Evolutionary conservation across 2,329 filamentous ascomycete species (phyloP), one percentile per base, ranked within the genome.

Genomic region (Tolypocladium album): DNA sequence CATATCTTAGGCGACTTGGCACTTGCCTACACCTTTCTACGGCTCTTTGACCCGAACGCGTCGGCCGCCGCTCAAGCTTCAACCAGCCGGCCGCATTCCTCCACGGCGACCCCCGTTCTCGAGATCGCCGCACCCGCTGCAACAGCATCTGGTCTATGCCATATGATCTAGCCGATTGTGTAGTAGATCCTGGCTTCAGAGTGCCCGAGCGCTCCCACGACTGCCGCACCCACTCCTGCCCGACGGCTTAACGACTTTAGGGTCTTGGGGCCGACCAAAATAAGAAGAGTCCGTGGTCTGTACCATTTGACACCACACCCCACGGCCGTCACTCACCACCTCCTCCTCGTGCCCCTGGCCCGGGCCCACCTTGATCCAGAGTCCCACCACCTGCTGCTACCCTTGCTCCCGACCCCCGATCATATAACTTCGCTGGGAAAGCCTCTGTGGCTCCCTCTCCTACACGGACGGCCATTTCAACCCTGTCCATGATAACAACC

Each of bases 101-200:
- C 45, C 13, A 11, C 17, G 47, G 47, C 47, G 47, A 20, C 31
- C 50, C 9, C 31, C 31, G 50, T 53, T 56, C 24, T n/a, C 24
- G 27, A 61, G 62, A 65, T 64, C 62, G 61, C 62, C 61, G 55
- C 58, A 58, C 53, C 60, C 56, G 61, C 45, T 55, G 59, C 60
- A 61, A 52, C 62, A 62, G 50, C 58, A 60, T 61, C 60, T 58
- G 55, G 59, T 53, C 55, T 61, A 43, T 59, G 45, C 42, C 62
- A 34, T 47, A 15, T 57, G 60, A 61, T 63, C 61, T 63, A 62
- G 62, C 60, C 63, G 60, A 57, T 62, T 63, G 60, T 65, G 63
- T 64, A 62, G 56, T 60, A 61, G 58, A 64, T 61, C 58, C 64
- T 59, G 59, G 62, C 56, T 50, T 43, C 58, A 52, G 58, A 47